Base-by-base conservation (phyloP, 1,284 basidiomycete species). In the Leccinum pachyderme region DNA sequence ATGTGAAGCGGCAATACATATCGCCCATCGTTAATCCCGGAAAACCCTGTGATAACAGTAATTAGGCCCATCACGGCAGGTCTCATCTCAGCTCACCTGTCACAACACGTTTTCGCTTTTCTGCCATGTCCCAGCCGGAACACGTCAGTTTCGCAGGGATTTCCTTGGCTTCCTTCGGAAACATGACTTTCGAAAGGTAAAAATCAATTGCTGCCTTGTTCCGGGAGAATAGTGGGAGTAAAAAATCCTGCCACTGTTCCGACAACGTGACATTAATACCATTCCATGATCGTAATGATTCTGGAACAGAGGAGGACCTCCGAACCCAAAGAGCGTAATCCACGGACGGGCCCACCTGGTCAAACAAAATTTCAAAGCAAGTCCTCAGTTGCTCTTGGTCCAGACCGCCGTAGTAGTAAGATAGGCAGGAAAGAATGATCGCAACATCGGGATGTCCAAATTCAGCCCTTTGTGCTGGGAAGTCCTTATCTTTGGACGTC, bases 371-470 rank as follows among this genome's bases (percentile, higher is more conserved):
- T 11, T 74, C 63, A 44, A 83, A 81, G 49, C 68, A 73, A 7
- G 53, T 39, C 15, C 63, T 61, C 2, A 83, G 57, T 50, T 83
- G 76, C 3, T 64, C 54, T 15, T 69, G 56, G 13, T 4, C 13
- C 27, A 83, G 71, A 8, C 82, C 81, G 3, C 68, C 66, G 47
- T 82, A 81, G 51, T 83, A 82, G 54, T 83, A 83, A 0, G 72
- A 74, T 12, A 83, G 66, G 51, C 74, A 82, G 0, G 81, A 82
- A 31, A 83, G 67, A 11, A 69, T 56, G 49, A 82, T 66, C 1
- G 74, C 70, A 24, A 82, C 68, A 28, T 83, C 81, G 0, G 81
- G 81, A 61, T 83, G 81, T 1, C 79, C 81, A 54, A 83, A 83
- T 46, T 83, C 81, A 18, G 81, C 78, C 33, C 75, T 70, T 33